phyloP scores from a whole-genome alignment of 2,329 filamentous ascomycete genomes.

The Pyricularia pennisetigena region DNA sequence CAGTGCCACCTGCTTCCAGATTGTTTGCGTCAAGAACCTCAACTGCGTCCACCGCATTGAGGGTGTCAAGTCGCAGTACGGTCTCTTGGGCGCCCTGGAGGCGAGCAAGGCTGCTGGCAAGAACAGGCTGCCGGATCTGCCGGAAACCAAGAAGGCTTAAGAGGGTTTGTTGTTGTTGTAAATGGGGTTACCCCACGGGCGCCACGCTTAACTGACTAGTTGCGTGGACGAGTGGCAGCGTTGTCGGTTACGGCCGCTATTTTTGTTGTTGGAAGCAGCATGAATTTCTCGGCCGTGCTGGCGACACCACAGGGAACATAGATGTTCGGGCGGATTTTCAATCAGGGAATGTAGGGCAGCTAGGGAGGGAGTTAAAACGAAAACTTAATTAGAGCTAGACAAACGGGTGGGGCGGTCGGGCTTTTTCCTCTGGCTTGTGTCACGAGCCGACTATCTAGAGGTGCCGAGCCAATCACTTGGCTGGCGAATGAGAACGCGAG shows the following conservation, averaged over 20 bases:
- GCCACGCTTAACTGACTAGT: not conserved
- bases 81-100: conserved; percentile 50
- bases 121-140: not conserved
- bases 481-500: not conserved
- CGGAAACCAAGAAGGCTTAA: conserved; percentile 1
- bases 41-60: conserved; percentile 77
- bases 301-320: not conserved
- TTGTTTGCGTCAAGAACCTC: conserved; percentile 81
- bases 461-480: not conserved
- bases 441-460: not conserved
- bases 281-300: not conserved
- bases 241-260: not conserved
- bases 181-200: not conserved
- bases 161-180: not conserved
- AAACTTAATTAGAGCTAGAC: not conserved
- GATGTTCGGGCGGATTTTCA: not conserved
- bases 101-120: conserved; percentile 20
- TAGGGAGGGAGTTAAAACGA: not conserved
- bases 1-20: conserved; percentile 77
- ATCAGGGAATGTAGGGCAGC: not conserved
- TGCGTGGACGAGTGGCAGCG: not conserved
- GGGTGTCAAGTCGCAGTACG: conserved; percentile 60
- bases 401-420: not conserved
- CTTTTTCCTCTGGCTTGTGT: not conserved
- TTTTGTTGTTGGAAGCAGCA: not conserved